Conservation (phyloP, 371 early-diverging fungal genomes). For the Coemansia linderi region DNA sequence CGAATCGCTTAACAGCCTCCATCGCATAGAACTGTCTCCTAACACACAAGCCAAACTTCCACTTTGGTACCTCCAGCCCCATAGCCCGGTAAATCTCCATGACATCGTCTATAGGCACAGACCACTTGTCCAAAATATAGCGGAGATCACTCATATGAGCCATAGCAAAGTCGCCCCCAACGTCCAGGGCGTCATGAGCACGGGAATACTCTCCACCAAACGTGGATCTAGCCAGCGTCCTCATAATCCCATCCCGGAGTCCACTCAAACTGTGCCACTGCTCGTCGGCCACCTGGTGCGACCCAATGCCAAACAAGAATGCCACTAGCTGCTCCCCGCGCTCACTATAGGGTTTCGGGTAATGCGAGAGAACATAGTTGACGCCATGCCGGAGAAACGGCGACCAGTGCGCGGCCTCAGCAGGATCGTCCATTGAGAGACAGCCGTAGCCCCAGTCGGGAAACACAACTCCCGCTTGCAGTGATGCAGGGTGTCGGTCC, state of each 20-base stretch:
- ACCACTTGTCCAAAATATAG: slow-evolving; percentile 62
- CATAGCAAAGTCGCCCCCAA: slow-evolving; percentile 80
- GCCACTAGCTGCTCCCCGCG: slow-evolving; percentile 64
- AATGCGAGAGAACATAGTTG: slow-evolving; percentile 60
- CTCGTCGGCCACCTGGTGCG: slow-evolving; percentile 82
- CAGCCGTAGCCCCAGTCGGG: slow-evolving; percentile 81
- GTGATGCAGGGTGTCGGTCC: slow-evolving; percentile 56
- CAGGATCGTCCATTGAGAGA: slow-evolving; percentile 49
- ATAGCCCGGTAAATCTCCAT: slow-evolving; percentile 67
- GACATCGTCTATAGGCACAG: slow-evolving; percentile 75
- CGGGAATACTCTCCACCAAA: slow-evolving; percentile 62
- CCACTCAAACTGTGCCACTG: slow-evolving; percentile 81
- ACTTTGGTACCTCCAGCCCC: slow-evolving; percentile 51
- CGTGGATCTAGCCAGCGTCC: slow-evolving; percentile 64
- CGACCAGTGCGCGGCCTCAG: slow-evolving; percentile 78
- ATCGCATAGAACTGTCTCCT: slow-evolving; percentile 65
- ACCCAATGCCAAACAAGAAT: slow-evolving; percentile 78
- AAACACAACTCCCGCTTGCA: slow-evolving; percentile 82
- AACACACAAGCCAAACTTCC: slow-evolving; percentile 63
- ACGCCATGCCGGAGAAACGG: slow-evolving; percentile 72
- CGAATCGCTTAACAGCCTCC: slow-evolving; percentile 60
- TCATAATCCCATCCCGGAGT: slow-evolving; percentile 70
- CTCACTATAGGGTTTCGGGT: slow-evolving; percentile 57
- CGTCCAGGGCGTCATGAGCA: slow-evolving; percentile 76
- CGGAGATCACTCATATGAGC: slow-evolving; percentile 54